Base-by-base conservation (phyloP, 768 basidiomycete species). In the Harrya chromipes region DNA sequence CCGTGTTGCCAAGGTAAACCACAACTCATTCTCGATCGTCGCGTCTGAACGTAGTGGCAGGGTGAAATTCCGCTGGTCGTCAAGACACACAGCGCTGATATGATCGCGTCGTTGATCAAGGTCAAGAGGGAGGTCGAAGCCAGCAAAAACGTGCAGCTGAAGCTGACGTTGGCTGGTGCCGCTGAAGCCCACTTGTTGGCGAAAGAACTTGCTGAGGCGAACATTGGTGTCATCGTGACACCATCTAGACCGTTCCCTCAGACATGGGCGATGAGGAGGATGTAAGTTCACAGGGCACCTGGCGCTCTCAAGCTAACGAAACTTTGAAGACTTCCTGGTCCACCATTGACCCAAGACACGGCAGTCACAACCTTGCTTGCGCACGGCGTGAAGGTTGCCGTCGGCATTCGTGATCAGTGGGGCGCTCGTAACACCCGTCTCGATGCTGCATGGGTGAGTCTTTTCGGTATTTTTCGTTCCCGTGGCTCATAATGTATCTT, bases 151-250 rank as follows among this genome's bases (percentile, higher is more conserved):
- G 33, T 16, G 16, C 33, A 71, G 11, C 79, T 89, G 69, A 73
- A 76, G 46, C 75, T 85, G 74, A 79, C 81, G 20, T 82, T 86
- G 57, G 71, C 74, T 40, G 81, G 83, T 31, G 87, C 79, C 1
- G 66, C 74, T 1, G 85, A 87, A 65, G 77, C 81, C 2, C 81
- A 82, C 65, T 69, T 87, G 20, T 66, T 92, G 47, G 88, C 87
- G 11, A 65, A 77, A 43, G 82, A 90, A 53, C 79, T 92, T 44
- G 79, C 85, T 67, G 56, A 58, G 62, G 84, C 84, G 1, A 72
- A 74, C 9, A 77, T 93, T 3, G 84, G 84, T 35, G 85, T 92
- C n/a, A 77, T 94, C 23, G 70, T 93, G 21, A 72, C 78, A 0
- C 79, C 79, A 6, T 65, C 81, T 0, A 70, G 88, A 36, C 80